Percentiles rank a stretch among this genome's conserved stretches.
Conservation (phyloP, 1,139 yeast species). For the Suhomyces yuchorum region DNA sequence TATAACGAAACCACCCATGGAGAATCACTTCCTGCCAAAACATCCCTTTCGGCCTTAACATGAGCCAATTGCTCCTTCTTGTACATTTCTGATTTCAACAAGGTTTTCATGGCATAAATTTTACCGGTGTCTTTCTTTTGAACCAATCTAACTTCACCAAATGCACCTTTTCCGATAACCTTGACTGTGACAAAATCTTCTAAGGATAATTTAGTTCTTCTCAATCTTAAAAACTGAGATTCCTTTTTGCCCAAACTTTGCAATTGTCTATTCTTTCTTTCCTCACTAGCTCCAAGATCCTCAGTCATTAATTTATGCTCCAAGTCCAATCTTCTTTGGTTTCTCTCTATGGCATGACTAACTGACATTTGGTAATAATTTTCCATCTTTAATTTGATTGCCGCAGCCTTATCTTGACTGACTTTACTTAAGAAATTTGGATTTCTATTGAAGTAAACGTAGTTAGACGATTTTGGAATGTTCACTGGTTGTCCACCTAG, state of each 20-base stretch:
- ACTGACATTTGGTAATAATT: slow-evolving; percentile 77
- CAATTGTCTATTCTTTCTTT: slow-evolving; percentile 71
- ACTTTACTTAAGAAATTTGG: slow-evolving; percentile 72
- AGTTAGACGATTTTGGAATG: slow-evolving; percentile 30
- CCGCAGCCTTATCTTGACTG: slow-evolving; percentile 74
- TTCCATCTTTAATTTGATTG: slow-evolving; percentile 69
- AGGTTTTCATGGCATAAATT: slow-evolving; percentile 82
- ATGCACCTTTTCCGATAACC: slow-evolving; percentile 86
- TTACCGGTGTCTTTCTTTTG: slow-evolving; percentile 82
- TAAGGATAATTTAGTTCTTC: slow-evolving; percentile 72
- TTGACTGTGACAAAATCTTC: slow-evolving; percentile 80
- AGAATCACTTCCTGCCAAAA: slow-evolving; percentile 79
- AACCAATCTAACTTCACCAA: slow-evolving; percentile 82
- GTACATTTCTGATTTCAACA: slow-evolving; percentile 78
- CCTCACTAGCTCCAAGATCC: slow-evolving; percentile 64
- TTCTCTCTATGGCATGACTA: slow-evolving; percentile 77
- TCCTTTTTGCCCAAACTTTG: slow-evolving; percentile 74
- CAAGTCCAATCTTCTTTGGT: slow-evolving; percentile 72
- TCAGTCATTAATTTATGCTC: slow-evolving; percentile 68
- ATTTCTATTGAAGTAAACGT: slow-evolving; percentile 80
- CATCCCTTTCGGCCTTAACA: slow-evolving; percentile 85
- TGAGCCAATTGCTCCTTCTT: slow-evolving; percentile 82
- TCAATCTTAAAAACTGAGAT: slow-evolving; percentile 70
- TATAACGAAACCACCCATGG: slow-evolving; percentile 86
- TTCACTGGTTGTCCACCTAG: slow-evolving; percentile 13